phyloP scores from a whole-genome alignment of 2,329 filamentous ascomycete genomes.

The Ophiostoma novo-ulmi region DNA sequence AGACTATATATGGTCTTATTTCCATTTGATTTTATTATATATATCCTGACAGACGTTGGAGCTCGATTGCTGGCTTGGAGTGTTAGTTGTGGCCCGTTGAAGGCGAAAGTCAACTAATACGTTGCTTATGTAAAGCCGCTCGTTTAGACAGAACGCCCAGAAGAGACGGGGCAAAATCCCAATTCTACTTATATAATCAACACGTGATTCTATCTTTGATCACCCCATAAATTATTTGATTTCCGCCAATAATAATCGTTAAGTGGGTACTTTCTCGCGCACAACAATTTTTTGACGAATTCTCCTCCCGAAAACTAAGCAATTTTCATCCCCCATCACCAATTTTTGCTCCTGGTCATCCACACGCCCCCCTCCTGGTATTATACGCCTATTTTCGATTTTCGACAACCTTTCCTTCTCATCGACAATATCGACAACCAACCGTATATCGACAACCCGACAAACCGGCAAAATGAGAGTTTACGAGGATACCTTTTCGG shows the following conservation, averaged over 20 bases:
- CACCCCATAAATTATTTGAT: not conserved
- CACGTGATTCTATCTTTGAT: not conserved
- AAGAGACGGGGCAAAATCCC: not conserved
- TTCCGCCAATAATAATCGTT: not conserved
- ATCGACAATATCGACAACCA: conserved; percentile 16
- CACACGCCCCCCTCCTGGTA: conserved; percentile 15
- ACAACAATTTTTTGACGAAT: conserved; percentile 18
- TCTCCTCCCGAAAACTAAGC: conserved; percentile 8
- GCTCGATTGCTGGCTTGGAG: not conserved
- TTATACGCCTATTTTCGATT: conserved; percentile 7
- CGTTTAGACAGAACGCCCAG: not conserved
- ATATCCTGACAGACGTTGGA: not conserved
- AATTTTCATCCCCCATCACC: conserved; percentile 17
- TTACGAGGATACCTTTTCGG: conserved; percentile 63
- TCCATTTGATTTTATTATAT: not conserved
- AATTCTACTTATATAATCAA: not conserved
- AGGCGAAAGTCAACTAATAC: not conserved
- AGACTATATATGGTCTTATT: not conserved
- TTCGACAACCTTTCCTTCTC: conserved; percentile 19
- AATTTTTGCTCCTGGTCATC: conserved; percentile 17
- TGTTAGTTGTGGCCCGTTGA: not conserved
- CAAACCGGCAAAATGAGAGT: conserved; percentile 54
- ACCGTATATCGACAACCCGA: conserved; percentile 25
- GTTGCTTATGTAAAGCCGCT: not conserved
- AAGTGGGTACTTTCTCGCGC: conserved; percentile 15